Evolutionary conservation across 495 filamentous ascomycete species (phyloP), one percentile per base, ranked within the genome.

Genomic region (Aspergillus nidulans): DNA sequence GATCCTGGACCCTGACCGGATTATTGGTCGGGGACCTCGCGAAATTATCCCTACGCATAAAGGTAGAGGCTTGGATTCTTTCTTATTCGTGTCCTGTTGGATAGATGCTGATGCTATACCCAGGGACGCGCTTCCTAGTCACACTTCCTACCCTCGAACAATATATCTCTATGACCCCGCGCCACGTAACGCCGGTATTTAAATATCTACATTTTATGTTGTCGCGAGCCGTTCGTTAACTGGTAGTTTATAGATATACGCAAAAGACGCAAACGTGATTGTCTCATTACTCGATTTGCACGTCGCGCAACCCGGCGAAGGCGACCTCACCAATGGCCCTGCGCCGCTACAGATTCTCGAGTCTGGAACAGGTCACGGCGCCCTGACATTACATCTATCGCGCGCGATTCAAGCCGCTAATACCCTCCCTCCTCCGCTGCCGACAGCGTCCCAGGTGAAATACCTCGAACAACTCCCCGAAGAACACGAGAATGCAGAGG

Each of bases 281-380:
- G 83, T 87, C 30, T 84, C 81, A 15, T 75, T 91, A 20, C 79
- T 92, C 26, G 89, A 92, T 60, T 77, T 92, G 41, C 84, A 91
- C 59, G 75, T 80, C 42, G 59, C 72, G 15, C 62, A 74, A 18
- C 68, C 77, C 12, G 58, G 69, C 16, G 60, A 60, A 19, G 65
- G 59, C 13, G 58, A 72, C 20, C 25, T 50, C 7, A 49, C 59
- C 39, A 55, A 34, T 34, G 58, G 28, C 61, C 51, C 30, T 34
- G 30, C 30, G 34, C 61, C 54, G 16, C 55, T 90, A 0, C 86
- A 91, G 61, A 86, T 92, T 34, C 82, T 92, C 30, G 89, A 92
- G 68, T 88, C 87, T 34, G 89, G 89, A 6, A 92, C 89, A 1
- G 89, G 89, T 3, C 85, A 90, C 72, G 89, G 88, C 45, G 83